A percentile compares a stretch with the other conserved stretches of the same genome.
phyloP scores from a whole-genome alignment of 495 filamentous ascomycete genomes.

The Cercophora sp. region DNA sequence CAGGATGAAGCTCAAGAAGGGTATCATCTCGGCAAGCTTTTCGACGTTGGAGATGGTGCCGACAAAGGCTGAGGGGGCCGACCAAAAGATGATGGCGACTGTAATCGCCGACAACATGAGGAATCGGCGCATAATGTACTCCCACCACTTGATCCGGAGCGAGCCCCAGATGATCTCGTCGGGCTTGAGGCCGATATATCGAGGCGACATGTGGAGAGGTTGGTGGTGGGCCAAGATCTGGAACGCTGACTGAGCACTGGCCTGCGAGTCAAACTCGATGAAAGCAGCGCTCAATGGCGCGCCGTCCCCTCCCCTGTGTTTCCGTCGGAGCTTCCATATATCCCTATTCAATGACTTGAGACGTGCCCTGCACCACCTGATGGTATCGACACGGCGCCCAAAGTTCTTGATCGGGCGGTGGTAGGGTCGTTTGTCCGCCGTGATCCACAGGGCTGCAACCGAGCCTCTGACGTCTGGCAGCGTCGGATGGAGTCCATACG shows the following conservation, averaged over 20 bases:
- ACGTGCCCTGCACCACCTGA: slow-evolving; percentile 75
- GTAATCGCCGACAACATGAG: slow-evolving; percentile 60
- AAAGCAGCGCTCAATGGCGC: slow-evolving; percentile 63
- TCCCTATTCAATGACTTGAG: slow-evolving; percentile 70
- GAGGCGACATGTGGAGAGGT: slow-evolving; percentile 76
- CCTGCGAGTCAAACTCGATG: slow-evolving; percentile 74
- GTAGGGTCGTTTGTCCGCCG: slow-evolving; percentile 54
- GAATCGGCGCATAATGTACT: slow-evolving; percentile 65
- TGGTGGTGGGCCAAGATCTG: slow-evolving; percentile 77
- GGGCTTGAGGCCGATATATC: slow-evolving; percentile 74
- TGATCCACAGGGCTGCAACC: slow-evolving; percentile 72
- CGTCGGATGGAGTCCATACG: slow-evolving; percentile 37
- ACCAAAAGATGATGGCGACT: slow-evolving; percentile 82
- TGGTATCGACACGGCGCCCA: slow-evolving; percentile 68
- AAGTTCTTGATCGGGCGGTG: slow-evolving; percentile 47
- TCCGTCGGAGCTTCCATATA: slow-evolving; percentile 56
- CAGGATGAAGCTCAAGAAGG: slow-evolving; percentile 65
- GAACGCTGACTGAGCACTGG: slow-evolving; percentile 75
- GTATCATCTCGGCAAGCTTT: slow-evolving; percentile 54
- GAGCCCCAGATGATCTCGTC: slow-evolving; percentile 82
- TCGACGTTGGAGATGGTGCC: slow-evolving; percentile 77
- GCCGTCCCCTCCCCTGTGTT: slow-evolving; percentile 44
- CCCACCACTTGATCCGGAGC: slow-evolving; percentile 76
- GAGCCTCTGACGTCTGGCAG: slow-evolving; percentile 54
- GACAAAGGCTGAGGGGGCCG: slow-evolving; percentile 77